Evolutionary conservation across 2,329 filamentous ascomycete genomes (phyloP).

Genomic region (Fusarium xylarioides): DNA sequence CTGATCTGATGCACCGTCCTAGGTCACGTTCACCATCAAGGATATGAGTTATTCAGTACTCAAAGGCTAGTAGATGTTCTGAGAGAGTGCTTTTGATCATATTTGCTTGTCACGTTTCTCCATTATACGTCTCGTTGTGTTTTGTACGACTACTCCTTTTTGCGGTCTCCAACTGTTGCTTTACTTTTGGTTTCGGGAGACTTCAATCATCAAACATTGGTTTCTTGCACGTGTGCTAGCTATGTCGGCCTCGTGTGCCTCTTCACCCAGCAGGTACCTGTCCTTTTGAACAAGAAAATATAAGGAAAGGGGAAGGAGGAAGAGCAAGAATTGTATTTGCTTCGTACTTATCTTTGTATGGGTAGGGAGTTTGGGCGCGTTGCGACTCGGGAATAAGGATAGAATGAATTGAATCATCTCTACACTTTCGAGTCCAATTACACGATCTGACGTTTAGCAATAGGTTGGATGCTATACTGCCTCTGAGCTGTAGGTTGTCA

Average conservation of each 20-base stretch:
- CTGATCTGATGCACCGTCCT: background rate
- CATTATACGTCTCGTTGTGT: slow-evolving; percentile 21
- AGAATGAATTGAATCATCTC: slow-evolving; percentile 34
- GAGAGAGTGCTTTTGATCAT: slow-evolving; percentile 19
- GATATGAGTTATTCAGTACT: background rate
- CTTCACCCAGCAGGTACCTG: background rate
- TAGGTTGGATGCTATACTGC: background rate
- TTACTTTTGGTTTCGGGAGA: slow-evolving; percentile 16
- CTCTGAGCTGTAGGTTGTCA: background rate
- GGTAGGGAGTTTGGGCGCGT: slow-evolving; percentile 40
- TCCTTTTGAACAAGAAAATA: slow-evolving; percentile 5
- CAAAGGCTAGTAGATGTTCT: background rate
- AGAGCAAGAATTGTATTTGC: slow-evolving; percentile 19
- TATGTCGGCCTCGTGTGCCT: background rate
- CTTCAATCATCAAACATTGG: background rate
- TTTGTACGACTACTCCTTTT: slow-evolving; percentile 32
- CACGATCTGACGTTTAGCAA: background rate
- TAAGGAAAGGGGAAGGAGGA: slow-evolving; percentile 11
- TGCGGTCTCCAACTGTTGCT: slow-evolving; percentile 6
- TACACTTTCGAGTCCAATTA: background rate
- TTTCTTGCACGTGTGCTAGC: background rate
- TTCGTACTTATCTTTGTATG: slow-evolving; percentile 36
- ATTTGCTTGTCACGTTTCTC: slow-evolving; percentile 14
- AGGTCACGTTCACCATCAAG: background rate
- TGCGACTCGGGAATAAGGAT: slow-evolving; percentile 32